Base-by-base conservation (phyloP, 2,329 filamentous ascomycete species). In the Hypocrella siamensis region DNA sequence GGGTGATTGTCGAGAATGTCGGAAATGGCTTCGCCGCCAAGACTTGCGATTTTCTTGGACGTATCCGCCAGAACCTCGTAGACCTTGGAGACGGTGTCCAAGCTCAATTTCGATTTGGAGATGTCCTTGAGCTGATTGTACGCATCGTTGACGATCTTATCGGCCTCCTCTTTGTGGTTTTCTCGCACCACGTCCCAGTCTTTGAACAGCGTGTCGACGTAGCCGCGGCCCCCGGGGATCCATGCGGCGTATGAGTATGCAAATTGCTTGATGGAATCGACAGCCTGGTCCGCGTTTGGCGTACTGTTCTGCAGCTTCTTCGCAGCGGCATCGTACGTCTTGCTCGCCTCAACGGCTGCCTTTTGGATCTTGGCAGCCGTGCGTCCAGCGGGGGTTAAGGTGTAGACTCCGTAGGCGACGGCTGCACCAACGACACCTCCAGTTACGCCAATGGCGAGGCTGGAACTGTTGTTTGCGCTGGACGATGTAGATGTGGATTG, bases 1-100 rank as follows among this genome's bases (percentile, higher is more conserved):
- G 80, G 80, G 48, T 85, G 79, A 47, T 82, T 81, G 44, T 83
- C 66, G 31, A 84, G 51, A 26, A 85, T 68, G 38, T 83, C 71
- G 17, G 60, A 54, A 0, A 70, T 57, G 2, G 74, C 71, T 42
- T 80, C 75, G 5, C 65, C 67, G 0, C 75, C 68, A 3, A 85
- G 61, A 28, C 63, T 63, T 12, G 64, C 66, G 11, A 85, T 53
- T 39, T 70, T 64, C 43, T 61, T 63, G 16, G 73, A 56, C 14
- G 78, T 57, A 37, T 79, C 74, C 19, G 72, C 60, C 5, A 85
- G 53, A 8, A 79, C 61, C 3, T 73, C 62, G 56, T 70, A 77
- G 0, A 69, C 66, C 49, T 72, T 63, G 15, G 63, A 57, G 0
- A 72, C 73, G 1, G 74, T 70, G 34, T 78, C 67, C 28, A 79